phyloP scores from a whole-genome alignment of 495 filamentous ascomycete species.

The Talaromyces proteolyticus region DNA sequence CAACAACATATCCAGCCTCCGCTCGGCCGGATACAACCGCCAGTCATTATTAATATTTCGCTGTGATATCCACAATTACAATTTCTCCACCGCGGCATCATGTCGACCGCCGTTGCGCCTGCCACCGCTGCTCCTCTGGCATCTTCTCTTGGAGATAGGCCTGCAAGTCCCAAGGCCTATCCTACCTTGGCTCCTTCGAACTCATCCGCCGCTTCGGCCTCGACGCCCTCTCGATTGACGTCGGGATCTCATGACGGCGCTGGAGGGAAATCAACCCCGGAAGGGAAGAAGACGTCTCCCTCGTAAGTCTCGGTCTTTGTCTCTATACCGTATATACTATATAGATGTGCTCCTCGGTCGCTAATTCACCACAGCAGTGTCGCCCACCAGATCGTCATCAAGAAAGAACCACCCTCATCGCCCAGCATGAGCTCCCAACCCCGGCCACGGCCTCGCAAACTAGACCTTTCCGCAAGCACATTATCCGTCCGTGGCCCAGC shows the following conservation, averaged over 20 bases:
- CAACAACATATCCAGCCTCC: too few relatives aligned
- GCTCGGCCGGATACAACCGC: too few relatives aligned
- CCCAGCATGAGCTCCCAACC: conserved; percentile 66
- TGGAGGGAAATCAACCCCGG: conserved; percentile 35
- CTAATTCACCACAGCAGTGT: conserved; percentile 34
- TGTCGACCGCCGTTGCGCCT: conserved; percentile 50
- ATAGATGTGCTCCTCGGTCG: background rate
- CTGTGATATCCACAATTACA: background rate
- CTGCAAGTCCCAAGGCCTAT: conserved; percentile 43
- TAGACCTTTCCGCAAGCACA: conserved; percentile 76
- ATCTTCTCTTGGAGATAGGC: conserved; percentile 40
- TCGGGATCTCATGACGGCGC: conserved; percentile 32
- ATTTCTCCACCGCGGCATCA: too few relatives aligned
- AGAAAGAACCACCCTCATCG: conserved; percentile 86
- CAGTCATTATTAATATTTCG: too few relatives aligned
- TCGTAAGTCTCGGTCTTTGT: conserved; percentile 40
- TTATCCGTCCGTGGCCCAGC: conserved; percentile 59
- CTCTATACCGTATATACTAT: background rate
- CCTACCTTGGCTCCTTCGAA: conserved; percentile 27
- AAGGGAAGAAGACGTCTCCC: conserved; percentile 47
- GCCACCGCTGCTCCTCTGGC: conserved; percentile 38
- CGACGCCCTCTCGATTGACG: conserved; percentile 31
- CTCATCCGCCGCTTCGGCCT: conserved; percentile 25
- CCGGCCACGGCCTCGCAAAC: conserved; percentile 78
- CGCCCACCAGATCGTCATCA: conserved; percentile 81